Evolutionary conservation across 768 basidiomycete genomes (phyloP), one percentile per base, ranked within the genome.

Genomic region (Gautieria morchelliformis): DNA sequence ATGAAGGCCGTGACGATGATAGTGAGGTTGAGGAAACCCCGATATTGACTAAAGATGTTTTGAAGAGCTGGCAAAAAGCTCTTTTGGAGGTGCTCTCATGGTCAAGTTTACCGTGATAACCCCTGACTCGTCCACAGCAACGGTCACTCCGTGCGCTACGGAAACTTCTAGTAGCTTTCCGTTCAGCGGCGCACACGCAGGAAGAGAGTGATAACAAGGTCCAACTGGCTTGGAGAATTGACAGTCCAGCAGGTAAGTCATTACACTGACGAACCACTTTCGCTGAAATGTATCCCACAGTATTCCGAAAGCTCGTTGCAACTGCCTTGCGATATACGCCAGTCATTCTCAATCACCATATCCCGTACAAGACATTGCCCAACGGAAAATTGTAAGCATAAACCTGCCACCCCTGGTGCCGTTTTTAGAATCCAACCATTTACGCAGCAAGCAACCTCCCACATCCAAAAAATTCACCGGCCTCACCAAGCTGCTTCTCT

Each of bases 281-380:
- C 30, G 20, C 32, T 54, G 59, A 55, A 64, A 35, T 63, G 53
- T 53, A 17, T 53, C 33, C 37, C 40, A 9, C 56, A 95, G 93
- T 97, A n/a, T 98, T 94, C 73, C 87, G 86, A 74, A 96, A 97
- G 72, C 78, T 98, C 20, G 76, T 99, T 45, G 81, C 81, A 11
- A 95, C 94, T 0, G 73, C 93, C 1, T 75, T 99, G 27, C 83
- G 82, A 65, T 99, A 90, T 70, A 94, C 94, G 0, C 94, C 96
- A 2, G 78, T 97, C 41, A 78, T 97, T 8, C 78, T 99, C 17
- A 78, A 81, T 50, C 85, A 94, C 65, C 94, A 97, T 63, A 75
- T 89, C 37, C 94, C 95, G 0, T 92, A 83, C 74, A 95, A 93
- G 72, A 84, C 80, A 1, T 76, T 85, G 24, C 67, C 84, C 1